Evolutionary conservation across 1,284 basidiomycete genomes (phyloP).

Genomic region (Ceratobasidium sp.): DNA sequence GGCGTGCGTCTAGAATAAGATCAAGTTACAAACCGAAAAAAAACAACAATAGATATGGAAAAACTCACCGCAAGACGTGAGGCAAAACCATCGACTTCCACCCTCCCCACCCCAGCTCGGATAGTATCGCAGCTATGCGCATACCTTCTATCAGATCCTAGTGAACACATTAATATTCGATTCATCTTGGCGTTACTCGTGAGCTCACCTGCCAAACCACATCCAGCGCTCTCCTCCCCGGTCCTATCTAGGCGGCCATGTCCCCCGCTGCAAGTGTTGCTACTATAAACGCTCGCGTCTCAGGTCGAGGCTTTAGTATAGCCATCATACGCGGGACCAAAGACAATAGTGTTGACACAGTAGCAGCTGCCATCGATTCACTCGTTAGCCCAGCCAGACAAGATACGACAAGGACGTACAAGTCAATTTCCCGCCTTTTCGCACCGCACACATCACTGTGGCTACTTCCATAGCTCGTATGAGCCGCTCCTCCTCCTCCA

Average conservation of each 20-base stretch:
- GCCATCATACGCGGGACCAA: constrained; percentile 3
- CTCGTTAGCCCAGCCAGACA: constrained; percentile 62
- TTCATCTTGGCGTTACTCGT: neutral
- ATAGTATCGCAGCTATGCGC: constrained; percentile 63
- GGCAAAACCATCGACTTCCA: constrained; percentile 73
- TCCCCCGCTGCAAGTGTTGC: constrained; percentile 66
- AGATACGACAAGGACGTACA: constrained; percentile 31
- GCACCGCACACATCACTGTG: constrained; percentile 57
- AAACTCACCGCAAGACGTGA: constrained; percentile 56
- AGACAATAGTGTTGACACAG: constrained; percentile 20
- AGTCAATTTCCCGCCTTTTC: constrained; percentile 26
- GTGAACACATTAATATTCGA: neutral
- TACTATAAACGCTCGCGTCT: neutral
- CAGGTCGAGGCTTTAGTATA: neutral
- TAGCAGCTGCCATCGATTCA: constrained; percentile 52
- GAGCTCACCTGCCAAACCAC: constrained; percentile 51
- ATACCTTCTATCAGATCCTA: constrained; percentile 56
- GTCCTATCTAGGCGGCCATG: constrained; percentile 67
- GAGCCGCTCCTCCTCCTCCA: constrained; percentile 24
- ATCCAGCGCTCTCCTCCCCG: constrained; percentile 67
- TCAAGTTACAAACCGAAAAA: neutral
- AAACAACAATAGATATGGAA: too few relatives aligned
- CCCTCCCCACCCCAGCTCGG: constrained; percentile 72
- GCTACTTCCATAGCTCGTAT: constrained; percentile 49
- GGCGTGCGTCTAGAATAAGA: constrained; percentile 50